These are phyloP conservation scores for Hypoxylon rickii DNA, from an alignment of 495 filamentous ascomycete genomes.

Conservation along the genomic window DNA sequence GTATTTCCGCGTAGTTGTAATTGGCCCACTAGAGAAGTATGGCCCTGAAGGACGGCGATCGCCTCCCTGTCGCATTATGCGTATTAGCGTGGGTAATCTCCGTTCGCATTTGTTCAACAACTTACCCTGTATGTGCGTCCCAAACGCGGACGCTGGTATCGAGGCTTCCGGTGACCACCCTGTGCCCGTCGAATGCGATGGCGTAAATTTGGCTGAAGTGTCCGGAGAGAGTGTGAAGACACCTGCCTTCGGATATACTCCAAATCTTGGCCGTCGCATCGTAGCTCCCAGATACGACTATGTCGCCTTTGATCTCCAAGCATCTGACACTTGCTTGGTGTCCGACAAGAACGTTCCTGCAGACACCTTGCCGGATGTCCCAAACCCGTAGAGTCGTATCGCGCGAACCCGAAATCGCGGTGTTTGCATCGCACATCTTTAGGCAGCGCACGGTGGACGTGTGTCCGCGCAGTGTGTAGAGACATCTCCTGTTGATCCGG, in stretches of 20 bases:
- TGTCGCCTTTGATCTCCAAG: constrained; percentile 91
- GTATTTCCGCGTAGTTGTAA: constrained; percentile 93
- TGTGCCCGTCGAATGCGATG: constrained; percentile 90
- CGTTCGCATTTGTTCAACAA: constrained; percentile 14
- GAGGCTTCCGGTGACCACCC: constrained; percentile 94
- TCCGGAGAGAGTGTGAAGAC: constrained; percentile 84
- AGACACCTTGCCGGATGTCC: constrained; percentile 86
- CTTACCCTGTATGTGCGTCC: constrained; percentile 88
- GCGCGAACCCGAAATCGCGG: constrained; percentile 92
- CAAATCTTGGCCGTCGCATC: constrained; percentile 96
- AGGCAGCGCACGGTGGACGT: constrained; percentile 96
- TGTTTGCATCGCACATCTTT: constrained; percentile 93
- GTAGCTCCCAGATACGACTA: constrained; percentile 95
- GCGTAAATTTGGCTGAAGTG: constrained; percentile 99
- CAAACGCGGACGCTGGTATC: constrained; percentile 97
- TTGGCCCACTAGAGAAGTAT: constrained; percentile 96
- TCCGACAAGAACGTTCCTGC: constrained; percentile 88
- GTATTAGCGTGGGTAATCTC: too few relatives aligned
- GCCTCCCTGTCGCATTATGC: constrained; percentile 76
- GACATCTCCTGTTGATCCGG: constrained; percentile 54
- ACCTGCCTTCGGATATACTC: constrained; percentile 93
- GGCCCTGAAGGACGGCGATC: constrained; percentile 91
- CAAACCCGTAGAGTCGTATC: constrained; percentile 94
- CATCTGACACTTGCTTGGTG: constrained; percentile 97
- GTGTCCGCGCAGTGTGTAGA: constrained; percentile 89